phyloP scores from a whole-genome alignment of 805 yeast species.

The Nakazawaea peltata region DNA sequence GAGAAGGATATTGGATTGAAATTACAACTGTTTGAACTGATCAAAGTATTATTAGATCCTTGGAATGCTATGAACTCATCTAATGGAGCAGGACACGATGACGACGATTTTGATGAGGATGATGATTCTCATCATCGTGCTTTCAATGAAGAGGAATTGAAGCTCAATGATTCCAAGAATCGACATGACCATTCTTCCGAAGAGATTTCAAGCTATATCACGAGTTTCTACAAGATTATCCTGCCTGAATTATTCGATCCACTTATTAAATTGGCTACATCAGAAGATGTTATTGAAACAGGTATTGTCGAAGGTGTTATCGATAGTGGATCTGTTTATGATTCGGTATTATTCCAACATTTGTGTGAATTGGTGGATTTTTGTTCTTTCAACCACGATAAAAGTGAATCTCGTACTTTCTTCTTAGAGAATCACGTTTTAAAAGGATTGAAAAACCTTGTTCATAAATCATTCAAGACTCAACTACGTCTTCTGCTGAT shows the following conservation, averaged over 20 bases:
- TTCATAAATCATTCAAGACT: conserved; percentile 31
- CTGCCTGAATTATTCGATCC: conserved; percentile 22
- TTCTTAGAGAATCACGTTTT: conserved; percentile 53
- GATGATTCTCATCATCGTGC: conserved; percentile 1
- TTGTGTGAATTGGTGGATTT: conserved; percentile 67
- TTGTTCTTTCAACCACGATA: conserved; percentile 59
- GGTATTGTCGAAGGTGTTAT: conserved; percentile 12
- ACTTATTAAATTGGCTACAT: conserved; percentile 12
- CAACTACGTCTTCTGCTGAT: conserved; percentile 61
- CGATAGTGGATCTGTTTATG: conserved; percentile 17
- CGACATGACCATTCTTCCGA: background rate
- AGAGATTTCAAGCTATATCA: conserved; percentile 28
- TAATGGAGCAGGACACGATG: background rate
- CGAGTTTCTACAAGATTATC: conserved; percentile 49
- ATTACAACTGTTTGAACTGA: conserved; percentile 78
- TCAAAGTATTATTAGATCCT: conserved; percentile 66
- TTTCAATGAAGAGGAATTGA: conserved; percentile 14
- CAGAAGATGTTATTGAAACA: conserved; percentile 1
- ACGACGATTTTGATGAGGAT: background rate
- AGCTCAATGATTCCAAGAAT: conserved; percentile 11
- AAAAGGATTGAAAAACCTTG: conserved; percentile 43
- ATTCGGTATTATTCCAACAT: conserved; percentile 41
- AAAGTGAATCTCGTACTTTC: conserved; percentile 49
- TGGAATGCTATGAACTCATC: conserved; percentile 12
- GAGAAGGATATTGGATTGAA: conserved; percentile 67